Base-by-base conservation (phyloP, 2,329 filamentous ascomycete genomes). In the Grosmannia huntii region DNA sequence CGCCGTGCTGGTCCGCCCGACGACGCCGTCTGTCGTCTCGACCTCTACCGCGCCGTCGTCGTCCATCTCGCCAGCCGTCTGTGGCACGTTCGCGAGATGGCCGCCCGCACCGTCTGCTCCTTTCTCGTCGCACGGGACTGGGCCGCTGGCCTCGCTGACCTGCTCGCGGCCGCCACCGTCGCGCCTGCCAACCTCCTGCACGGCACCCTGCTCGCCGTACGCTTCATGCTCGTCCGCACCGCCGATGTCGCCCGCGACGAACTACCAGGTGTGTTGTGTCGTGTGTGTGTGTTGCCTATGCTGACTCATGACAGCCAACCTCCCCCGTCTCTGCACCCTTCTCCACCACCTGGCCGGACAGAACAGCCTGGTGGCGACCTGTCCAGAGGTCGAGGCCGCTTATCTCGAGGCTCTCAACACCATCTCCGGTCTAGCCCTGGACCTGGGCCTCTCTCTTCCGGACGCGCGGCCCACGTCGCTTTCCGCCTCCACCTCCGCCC, bases 61-160 rank as follows among this genome's bases (percentile, higher is more conserved):
- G 75, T 74, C 49, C 84, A 91, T 57, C 75, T 90, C 4, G 79
- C 75, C 12, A 90, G 85, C 61, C 79, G 79, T 0, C 80, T 89
- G 21, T 94, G 89, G 89, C 87, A 90, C 66, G 82, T 94, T 7
- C 78, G 89, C 55, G 88, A 92, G 65, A 89, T 91, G 68, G 87
- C 89, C 0, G 87, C 89, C 0, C 78, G 86, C 19, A 89, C 88
- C 0, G 74, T 89, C 14, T 84, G 82, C 65, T 83, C 82, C 0
- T 82, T 86, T 61, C 70, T 85, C 25, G 68, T 84, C 2, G 73
- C 76, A 21, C 69, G 75, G 4, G 69, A 73, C 27, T 83, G 80
- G 79, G 66, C 78, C 0, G 64, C 64, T 11, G 67, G 68, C 1
- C 66, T 82, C 5, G 67, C 66, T 28, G 60, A 62, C 16, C 66